Percentiles rank a stretch among this genome's conserved stretches.
phyloP scores from a whole-genome alignment of 164 flowering plant genomes.

The Vitis rupestris region DNA sequence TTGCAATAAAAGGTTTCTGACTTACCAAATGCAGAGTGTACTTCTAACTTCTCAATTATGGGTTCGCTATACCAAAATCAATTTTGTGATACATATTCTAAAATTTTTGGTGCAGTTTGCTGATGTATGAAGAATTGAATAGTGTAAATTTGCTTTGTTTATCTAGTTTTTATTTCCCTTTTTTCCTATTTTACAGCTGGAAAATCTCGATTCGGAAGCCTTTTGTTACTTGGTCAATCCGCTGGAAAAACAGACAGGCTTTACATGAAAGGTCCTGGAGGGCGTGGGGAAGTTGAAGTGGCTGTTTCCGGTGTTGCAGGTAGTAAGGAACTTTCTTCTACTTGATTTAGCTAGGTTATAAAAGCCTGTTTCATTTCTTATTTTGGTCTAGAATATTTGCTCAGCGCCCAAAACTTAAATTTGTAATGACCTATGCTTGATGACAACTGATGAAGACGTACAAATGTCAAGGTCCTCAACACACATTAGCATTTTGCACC shows the following conservation, averaged over 20 bases:
- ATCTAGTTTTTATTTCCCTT: neutral
- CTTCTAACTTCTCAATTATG: too few relatives aligned
- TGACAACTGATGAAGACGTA: too few relatives aligned
- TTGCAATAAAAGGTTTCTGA: too few relatives aligned
- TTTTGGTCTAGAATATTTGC: neutral
- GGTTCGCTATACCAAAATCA: neutral
- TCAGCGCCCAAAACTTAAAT: too few relatives aligned
- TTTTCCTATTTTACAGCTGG: conserved; percentile 57
- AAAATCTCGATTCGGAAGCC: conserved; percentile 81
- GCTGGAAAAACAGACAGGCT: conserved; percentile 77
- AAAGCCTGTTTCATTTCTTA: neutral
- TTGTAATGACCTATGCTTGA: too few relatives aligned
- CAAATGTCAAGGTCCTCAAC: too few relatives aligned
- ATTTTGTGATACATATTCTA: neutral
- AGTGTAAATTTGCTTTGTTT: neutral
- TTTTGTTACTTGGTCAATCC: conserved; percentile 63
- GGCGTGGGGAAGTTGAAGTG: conserved; percentile 98
- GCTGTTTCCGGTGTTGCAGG: conserved; percentile 96
- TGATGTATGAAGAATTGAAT: neutral
- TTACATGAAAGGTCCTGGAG: conserved; percentile 99
- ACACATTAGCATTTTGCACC: too few relatives aligned
- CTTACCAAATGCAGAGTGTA: too few relatives aligned
- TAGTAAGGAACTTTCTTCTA: conserved; percentile 13
- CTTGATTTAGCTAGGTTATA: neutral
- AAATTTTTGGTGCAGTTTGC: neutral